These are phyloP conservation scores for Gaeumannomyces tritici DNA, from an alignment of 2,329 filamentous ascomycete genomes.

Conservation along the genomic window DNA sequence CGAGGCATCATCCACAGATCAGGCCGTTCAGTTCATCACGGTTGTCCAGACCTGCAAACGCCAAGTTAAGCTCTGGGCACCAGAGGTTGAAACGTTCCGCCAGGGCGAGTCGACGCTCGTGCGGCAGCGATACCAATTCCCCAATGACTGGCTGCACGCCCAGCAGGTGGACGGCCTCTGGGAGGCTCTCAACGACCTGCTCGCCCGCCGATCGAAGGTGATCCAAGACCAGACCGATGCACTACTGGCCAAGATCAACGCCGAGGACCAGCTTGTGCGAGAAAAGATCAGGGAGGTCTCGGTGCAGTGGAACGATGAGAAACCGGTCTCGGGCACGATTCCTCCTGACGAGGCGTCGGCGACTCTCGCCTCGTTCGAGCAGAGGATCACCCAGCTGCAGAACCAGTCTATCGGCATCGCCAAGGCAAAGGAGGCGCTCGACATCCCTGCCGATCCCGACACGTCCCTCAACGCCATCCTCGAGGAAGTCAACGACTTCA, in stretches of 20 bases:
- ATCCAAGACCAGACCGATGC: conserved; percentile 95
- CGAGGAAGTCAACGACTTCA: conserved; percentile 97
- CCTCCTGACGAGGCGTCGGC: conserved; percentile 80
- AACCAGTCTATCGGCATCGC: conserved; percentile 88
- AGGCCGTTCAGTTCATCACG: conserved; percentile 97
- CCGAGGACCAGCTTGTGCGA: conserved; percentile 84
- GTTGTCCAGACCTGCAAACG: conserved; percentile 94
- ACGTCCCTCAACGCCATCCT: conserved; percentile 76
- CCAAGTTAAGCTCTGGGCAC: conserved; percentile 88
- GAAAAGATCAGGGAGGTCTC: conserved; percentile 83
- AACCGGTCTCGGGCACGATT: conserved; percentile 91
- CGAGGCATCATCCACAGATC: conserved; percentile 88
- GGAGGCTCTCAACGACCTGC: conserved; percentile 84
- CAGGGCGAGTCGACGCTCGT: conserved; percentile 89
- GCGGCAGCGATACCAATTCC: conserved; percentile 88
- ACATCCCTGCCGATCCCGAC: conserved; percentile 71
- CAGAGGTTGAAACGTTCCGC: conserved; percentile 90
- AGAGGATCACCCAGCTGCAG: conserved; percentile 73
- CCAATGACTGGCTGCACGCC: conserved; percentile 87
- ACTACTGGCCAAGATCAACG: conserved; percentile 84
- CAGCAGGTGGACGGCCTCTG: conserved; percentile 96
- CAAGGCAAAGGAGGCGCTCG: conserved; percentile 92
- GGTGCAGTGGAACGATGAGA: conserved; percentile 87
- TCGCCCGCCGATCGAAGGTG: conserved; percentile 86
- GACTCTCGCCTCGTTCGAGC: conserved; percentile 74